A percentile compares a stretch with the other conserved stretches of the same genome.
phyloP scores from a whole-genome alignment of 345 rosid genomes.

The Isatis tinctoria region DNA sequence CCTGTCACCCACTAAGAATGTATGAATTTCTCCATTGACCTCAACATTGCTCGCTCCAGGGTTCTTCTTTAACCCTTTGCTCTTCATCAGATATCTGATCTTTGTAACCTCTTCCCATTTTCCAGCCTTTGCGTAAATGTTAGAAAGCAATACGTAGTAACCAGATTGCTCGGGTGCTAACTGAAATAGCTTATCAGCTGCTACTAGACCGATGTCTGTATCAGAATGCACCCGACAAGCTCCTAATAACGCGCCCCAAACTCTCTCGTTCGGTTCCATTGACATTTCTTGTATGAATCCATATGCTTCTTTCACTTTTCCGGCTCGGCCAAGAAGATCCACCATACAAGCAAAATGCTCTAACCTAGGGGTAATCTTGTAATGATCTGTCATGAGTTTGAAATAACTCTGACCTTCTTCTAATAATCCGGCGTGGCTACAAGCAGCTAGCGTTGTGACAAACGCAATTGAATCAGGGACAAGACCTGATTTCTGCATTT shows the following conservation, averaged over 20 bases:
- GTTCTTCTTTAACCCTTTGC: conserved; percentile 53
- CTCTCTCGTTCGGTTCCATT: conserved; percentile 56
- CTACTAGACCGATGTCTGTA: conserved; percentile 58
- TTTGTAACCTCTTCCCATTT: conserved; percentile 62
- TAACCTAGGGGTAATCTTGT: conserved; percentile 48
- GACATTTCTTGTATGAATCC: conserved; percentile 49
- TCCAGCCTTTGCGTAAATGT: conserved; percentile 75
- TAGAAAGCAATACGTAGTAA: conserved; percentile 66
- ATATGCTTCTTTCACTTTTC: conserved; percentile 60
- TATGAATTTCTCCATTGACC: conserved; percentile 41
- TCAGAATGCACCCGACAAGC: conserved; percentile 55
- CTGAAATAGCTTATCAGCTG: conserved; percentile 58
- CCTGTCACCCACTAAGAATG: conserved; percentile 64
- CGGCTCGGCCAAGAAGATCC: conserved; percentile 67
- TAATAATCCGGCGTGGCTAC: conserved; percentile 65
- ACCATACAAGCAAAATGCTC: conserved; percentile 82
- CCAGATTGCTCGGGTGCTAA: conserved; percentile 65
- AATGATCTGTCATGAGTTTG: conserved; percentile 46
- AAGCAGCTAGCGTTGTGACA: conserved; percentile 69
- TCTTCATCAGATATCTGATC: conserved; percentile 54
- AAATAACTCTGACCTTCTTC: conserved; percentile 52
- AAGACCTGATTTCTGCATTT: conserved; percentile 56
- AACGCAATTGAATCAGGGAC: conserved; percentile 69
- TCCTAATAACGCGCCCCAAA: conserved; percentile 74
- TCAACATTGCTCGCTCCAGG: conserved; percentile 71